These are phyloP conservation scores for Wickerhamomyces sp. DNA, from an alignment of 1,139 yeast species.

Conservation along the genomic window DNA sequence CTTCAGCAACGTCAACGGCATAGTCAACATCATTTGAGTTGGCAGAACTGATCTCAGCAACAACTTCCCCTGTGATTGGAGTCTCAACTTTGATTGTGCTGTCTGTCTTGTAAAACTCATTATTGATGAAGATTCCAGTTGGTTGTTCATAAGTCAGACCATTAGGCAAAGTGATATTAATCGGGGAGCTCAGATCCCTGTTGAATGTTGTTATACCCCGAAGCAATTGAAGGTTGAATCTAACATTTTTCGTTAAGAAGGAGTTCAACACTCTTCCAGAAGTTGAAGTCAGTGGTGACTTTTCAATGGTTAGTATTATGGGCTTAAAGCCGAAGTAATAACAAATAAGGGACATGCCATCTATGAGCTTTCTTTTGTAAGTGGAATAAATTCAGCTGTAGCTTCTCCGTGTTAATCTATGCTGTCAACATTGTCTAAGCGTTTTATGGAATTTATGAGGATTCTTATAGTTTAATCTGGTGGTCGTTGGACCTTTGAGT, in stretches of 20 bases:
- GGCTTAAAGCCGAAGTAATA: background rate
- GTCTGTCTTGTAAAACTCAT: slow-evolving; percentile 66
- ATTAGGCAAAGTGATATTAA: slow-evolving; percentile 49
- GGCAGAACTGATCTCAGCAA: slow-evolving; percentile 57
- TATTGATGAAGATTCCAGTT: slow-evolving; percentile 77
- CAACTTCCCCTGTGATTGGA: slow-evolving; percentile 59
- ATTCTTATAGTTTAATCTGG: background rate
- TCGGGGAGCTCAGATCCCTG: slow-evolving; percentile 30
- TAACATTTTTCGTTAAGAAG: background rate
- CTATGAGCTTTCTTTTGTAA: no score
- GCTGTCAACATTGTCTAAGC: no score
- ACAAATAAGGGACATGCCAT: no score
- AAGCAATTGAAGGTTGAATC: background rate
- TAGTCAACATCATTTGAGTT: slow-evolving; percentile 57
- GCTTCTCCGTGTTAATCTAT: no score
- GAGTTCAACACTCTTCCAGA: background rate
- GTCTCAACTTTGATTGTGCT: slow-evolving; percentile 57
- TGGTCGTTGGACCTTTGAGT: background rate
- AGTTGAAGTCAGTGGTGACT: background rate
- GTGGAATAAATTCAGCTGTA: no score
- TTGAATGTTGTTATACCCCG: slow-evolving; percentile 7
- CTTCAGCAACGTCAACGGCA: slow-evolving; percentile 59
- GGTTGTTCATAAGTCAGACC: slow-evolving; percentile 61
- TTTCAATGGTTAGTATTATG: background rate
- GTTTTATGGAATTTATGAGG: no score